A percentile compares a stretch with the other conserved stretches of the same genome.
phyloP scores from a whole-genome alignment of 2,329 filamentous ascomycete genomes.

The Sclerotinia spermophila region DNA sequence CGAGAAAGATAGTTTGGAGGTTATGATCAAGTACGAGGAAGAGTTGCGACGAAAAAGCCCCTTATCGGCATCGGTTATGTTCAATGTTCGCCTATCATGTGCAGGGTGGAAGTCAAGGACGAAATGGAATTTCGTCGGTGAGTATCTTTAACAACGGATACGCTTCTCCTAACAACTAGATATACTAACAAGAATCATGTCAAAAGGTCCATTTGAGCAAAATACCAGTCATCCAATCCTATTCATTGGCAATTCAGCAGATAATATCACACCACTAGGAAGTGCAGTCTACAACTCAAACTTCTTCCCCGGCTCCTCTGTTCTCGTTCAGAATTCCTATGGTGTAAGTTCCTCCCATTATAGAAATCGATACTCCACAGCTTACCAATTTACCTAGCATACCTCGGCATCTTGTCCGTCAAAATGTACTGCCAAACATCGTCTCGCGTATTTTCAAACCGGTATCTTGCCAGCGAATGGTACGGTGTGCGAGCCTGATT shows the following conservation, averaged over 20 bases:
- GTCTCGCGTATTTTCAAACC: not conserved
- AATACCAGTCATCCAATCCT: conserved; percentile 39
- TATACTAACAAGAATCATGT: not conserved
- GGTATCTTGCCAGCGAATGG: not conserved
- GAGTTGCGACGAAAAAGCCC: conserved; percentile 31
- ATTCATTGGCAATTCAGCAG: conserved; percentile 39
- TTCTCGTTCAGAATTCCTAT: not conserved
- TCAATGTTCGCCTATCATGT: conserved; percentile 9
- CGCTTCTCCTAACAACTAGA: not conserved
- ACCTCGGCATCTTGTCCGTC: not conserved
- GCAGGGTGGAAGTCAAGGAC: conserved; percentile 22
- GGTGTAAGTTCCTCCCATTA: not conserved
- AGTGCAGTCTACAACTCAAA: conserved; percentile 27
- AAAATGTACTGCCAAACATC: not conserved
- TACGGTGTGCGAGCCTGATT: not conserved
- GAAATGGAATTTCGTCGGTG: not conserved
- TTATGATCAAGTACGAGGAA: conserved; percentile 35
- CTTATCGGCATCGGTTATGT: not conserved
- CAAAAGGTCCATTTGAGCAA: conserved; percentile 32
- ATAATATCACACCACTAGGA: conserved; percentile 38
- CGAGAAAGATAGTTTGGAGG: conserved; percentile 38
- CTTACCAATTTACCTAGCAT: not conserved
- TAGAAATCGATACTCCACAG: fast-evolving
- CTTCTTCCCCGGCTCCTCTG: not conserved
- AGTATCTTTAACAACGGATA: not conserved